Percentiles rank a stretch among this genome's conserved stretches.
phyloP scores from a whole-genome alignment of 2,329 filamentous ascomycete genomes.

The Venturia effusa region DNA sequence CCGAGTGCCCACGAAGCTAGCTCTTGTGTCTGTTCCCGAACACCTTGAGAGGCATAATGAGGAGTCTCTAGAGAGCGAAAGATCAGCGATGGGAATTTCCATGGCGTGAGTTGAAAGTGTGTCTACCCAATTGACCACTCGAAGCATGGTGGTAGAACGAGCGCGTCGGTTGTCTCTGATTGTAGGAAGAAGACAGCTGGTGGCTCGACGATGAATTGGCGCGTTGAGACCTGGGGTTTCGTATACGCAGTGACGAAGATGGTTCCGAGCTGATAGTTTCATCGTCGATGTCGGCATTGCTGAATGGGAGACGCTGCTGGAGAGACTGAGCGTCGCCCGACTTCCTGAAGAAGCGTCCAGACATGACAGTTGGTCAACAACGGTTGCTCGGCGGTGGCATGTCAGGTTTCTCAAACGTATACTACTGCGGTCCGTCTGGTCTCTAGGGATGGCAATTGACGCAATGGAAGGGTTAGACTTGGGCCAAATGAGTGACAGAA shows the following conservation, averaged over 20 bases:
- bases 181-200: constrained; percentile 13
- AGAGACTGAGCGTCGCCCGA: constrained; percentile 1
- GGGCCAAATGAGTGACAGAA: not conserved
- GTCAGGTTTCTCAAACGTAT: not conserved
- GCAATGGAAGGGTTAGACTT: not conserved
- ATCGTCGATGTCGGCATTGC: constrained; percentile 10
- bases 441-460: not conserved
- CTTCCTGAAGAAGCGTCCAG: constrained; percentile 3
- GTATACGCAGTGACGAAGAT: constrained; percentile 3
- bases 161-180: constrained; percentile 48
- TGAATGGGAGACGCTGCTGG: constrained; percentile 11
- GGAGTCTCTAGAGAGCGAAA: constrained; percentile 49
- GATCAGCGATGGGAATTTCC: constrained; percentile 34
- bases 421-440: not conserved
- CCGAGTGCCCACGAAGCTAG: constrained; percentile 68
- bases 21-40: constrained; percentile 80
- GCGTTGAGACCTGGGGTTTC: not conserved
- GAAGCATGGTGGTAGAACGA: constrained; percentile 60
- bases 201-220: not conserved
- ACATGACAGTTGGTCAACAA: not conserved
- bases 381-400: not conserved
- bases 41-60: constrained; percentile 61
- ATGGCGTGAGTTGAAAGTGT: not conserved
- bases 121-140: constrained; percentile 30
- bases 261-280: constrained; percentile 3